These are phyloP conservation scores for Exophiala phaeomuriformis DNA, from an alignment of 2,329 filamentous ascomycete species.

Conservation along the genomic window DNA sequence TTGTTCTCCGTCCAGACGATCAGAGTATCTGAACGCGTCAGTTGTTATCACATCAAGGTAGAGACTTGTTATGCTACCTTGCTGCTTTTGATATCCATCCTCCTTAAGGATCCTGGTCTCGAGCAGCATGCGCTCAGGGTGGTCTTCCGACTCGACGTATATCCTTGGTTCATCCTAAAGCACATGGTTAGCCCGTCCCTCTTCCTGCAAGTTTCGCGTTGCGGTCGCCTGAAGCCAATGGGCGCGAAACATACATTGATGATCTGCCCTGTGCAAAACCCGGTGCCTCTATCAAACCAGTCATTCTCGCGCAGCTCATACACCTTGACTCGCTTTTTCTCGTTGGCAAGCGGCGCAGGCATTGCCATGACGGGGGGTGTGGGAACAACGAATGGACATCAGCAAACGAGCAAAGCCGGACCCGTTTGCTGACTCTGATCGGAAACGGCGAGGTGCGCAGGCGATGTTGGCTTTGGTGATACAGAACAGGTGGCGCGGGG, in stretches of 20 bases:
- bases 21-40: conserved; percentile 64
- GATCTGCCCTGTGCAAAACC: conserved; percentile 78
- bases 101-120: conserved; percentile 88
- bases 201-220: not conserved
- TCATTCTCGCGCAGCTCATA: conserved; percentile 98
- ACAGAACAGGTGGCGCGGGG: conserved; percentile 21
- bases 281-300: conserved; percentile 97
- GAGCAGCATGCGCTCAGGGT: conserved; percentile 72
- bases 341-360: conserved; percentile 42
- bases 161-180: conserved; percentile 72
- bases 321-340: conserved; percentile 76
- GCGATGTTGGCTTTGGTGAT: conserved; percentile 11
- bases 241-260: conserved; percentile 53
- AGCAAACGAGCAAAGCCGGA: conserved; percentile 11
- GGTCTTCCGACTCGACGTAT: conserved; percentile 86
- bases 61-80: conserved; percentile 51
- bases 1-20: conserved; percentile 96
- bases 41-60: conserved; percentile 19
- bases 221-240: not conserved
- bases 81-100: conserved; percentile 96
- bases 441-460: conserved; percentile 10
- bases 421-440: conserved; percentile 9
- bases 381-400: conserved; percentile 22
- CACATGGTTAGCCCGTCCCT: conserved; percentile 8
- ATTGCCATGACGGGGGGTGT: conserved; percentile 36